These are phyloP conservation scores for Pythium volutum DNA, from an alignment of 352 stramenopile species.

Conservation along the genomic window DNA sequence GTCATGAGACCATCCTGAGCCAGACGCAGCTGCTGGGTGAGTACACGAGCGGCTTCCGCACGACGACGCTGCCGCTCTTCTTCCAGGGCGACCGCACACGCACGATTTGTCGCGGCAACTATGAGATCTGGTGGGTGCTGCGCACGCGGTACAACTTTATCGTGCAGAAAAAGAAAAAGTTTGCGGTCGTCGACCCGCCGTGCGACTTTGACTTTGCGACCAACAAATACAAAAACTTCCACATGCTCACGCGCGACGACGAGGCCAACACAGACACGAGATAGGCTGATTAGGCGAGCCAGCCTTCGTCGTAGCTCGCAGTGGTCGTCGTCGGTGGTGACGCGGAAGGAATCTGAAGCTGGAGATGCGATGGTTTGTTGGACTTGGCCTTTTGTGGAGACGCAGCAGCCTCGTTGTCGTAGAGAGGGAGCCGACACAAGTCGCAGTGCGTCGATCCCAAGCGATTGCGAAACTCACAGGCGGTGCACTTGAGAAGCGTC, in stretches of 20 bases:
- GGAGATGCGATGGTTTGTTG: conserved; percentile 15
- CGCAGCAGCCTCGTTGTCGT: background rate
- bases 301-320: conserved; percentile 37
- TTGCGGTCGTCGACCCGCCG: conserved; percentile 48
- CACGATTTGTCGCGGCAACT: conserved; percentile 67
- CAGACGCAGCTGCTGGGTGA: conserved; percentile 67
- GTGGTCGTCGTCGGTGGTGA: background rate
- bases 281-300: conserved; percentile 9
- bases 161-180: conserved; percentile 79
- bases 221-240: conserved; percentile 78
- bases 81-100: conserved; percentile 55
- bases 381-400: conserved; percentile 3
- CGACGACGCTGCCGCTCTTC: conserved; percentile 70
- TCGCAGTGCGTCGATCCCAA: conserved; percentile 39
- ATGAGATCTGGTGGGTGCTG: conserved; percentile 88
- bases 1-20: conserved; percentile 61
- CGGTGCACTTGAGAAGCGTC: conserved; percentile 52
- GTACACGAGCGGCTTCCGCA: conserved; percentile 72
- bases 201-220: conserved; percentile 82
- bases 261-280: background rate
- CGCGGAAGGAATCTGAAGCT: conserved; percentile 6
- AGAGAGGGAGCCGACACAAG: conserved; percentile 48
- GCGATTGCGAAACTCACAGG: conserved; percentile 68
- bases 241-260: conserved; percentile 21
- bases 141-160: conserved; percentile 81